A percentile compares a stretch with the other conserved stretches of the same genome.
These are phyloP conservation scores for Cladosporium sp. DNA, from an alignment of 2,329 filamentous ascomycete genomes.

Conservation along the genomic window DNA sequence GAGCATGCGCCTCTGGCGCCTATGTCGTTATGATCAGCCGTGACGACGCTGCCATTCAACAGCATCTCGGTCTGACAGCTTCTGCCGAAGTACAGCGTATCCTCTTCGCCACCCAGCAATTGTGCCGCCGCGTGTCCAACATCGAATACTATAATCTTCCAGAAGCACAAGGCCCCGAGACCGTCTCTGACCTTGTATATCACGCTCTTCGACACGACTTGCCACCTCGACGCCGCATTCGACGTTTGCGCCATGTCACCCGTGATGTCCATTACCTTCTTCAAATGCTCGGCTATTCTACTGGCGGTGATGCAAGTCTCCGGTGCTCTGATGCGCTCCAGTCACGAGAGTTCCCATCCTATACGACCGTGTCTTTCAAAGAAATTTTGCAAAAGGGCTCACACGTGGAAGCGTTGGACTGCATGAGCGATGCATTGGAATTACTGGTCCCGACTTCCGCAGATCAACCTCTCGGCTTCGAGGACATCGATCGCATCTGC, in stretches of 20 bases:
- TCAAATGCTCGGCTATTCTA: not conserved
- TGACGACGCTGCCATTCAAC: not conserved
- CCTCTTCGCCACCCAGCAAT: not conserved
- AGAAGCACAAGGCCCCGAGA: not conserved
- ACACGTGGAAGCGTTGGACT: not conserved
- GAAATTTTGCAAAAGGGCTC: not conserved
- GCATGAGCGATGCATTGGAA: not conserved
- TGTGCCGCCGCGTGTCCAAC: not conserved
- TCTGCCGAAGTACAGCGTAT: not conserved
- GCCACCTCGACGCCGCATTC: not conserved
- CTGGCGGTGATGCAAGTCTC: not conserved
- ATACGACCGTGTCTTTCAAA: not conserved
- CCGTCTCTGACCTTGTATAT: not conserved
- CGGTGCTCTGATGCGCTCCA: not conserved
- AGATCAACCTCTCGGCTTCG: not conserved
- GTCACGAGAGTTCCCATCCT: not conserved
- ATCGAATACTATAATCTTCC: slow-evolving; percentile 4
- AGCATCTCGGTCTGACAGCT: not conserved
- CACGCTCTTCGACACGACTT: not conserved
- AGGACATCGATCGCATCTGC: not conserved
- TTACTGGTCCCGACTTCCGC: not conserved
- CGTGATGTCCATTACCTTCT: not conserved
- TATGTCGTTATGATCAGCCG: slow-evolving; percentile 5
- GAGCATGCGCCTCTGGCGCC: not conserved
- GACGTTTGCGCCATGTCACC: not conserved